These are phyloP conservation scores for Colletotrichum lupini DNA, from an alignment of 2,329 filamentous ascomycete genomes.

Conservation along the genomic window DNA sequence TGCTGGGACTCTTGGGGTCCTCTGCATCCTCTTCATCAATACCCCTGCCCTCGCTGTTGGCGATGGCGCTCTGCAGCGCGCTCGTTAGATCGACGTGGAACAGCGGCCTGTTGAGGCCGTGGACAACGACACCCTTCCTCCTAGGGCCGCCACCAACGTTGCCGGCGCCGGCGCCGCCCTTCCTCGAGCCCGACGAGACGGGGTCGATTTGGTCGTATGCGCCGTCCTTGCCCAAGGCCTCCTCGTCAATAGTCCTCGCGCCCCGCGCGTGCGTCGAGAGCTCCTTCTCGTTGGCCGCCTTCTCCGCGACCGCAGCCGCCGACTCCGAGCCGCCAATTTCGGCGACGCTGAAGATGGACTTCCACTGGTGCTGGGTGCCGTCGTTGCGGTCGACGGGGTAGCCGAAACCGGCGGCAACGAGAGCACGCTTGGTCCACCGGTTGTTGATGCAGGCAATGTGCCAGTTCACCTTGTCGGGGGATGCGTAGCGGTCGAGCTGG, in stretches of 20 bases:
- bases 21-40: constrained; percentile 40
- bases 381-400: constrained; percentile 69
- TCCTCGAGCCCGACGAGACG: constrained; percentile 31
- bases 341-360: constrained; percentile 93
- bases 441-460: constrained; percentile 95
- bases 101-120: constrained; percentile 88
- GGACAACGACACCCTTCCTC: constrained; percentile 73
- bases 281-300: constrained; percentile 63
- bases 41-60: constrained; percentile 74
- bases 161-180: too few species aligned
- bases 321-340: constrained; percentile 81
- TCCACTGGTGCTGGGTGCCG: constrained; percentile 77
- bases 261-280: constrained; percentile 21
- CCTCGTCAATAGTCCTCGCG: constrained; percentile 44
- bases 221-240: constrained; percentile 46
- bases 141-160: constrained; percentile 45
- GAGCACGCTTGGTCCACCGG: constrained; percentile 92
- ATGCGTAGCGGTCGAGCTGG: constrained; percentile 86
- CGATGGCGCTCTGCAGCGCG: constrained; percentile 87
- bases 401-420: constrained; percentile 89
- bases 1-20: constrained; percentile 18
- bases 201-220: constrained; percentile 45
- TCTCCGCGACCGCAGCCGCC: constrained; percentile 76
- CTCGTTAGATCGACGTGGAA: constrained; percentile 95
- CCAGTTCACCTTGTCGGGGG: constrained; percentile 89